A percentile compares a stretch with the other conserved stretches of the same genome.
phyloP scores from a whole-genome alignment of 176 grass and related monocot genomes.

The Olyra latifolia region DNA sequence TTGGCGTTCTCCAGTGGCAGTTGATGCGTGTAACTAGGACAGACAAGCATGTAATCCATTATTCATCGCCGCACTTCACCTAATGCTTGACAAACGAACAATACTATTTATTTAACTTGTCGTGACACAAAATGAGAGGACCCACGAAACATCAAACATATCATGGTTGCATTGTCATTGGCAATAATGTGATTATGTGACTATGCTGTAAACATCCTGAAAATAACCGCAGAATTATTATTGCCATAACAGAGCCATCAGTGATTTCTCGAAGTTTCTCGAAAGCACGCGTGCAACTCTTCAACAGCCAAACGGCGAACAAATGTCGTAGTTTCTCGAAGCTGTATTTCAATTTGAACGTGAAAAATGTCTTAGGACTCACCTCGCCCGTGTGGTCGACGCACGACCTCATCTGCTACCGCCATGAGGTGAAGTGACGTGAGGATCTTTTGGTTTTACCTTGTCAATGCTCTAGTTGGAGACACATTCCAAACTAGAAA shows the following conservation, averaged over 20 bases:
- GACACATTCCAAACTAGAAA: too few species aligned
- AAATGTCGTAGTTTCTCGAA: too few species aligned
- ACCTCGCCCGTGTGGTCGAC: too few species aligned
- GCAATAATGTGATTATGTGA: background rate
- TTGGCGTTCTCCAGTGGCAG: background rate
- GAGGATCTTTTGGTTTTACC: too few species aligned
- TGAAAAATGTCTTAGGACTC: too few species aligned
- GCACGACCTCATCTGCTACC: too few species aligned
- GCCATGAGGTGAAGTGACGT: too few species aligned
- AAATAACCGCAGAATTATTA: too few species aligned
- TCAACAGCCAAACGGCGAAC: background rate
- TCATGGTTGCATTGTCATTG: background rate
- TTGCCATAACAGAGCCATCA: too few species aligned
- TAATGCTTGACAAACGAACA: constrained; percentile 2
- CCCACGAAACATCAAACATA: background rate
- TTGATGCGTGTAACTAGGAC: background rate
- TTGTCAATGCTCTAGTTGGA: too few species aligned
- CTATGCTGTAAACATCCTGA: background rate
- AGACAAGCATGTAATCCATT: background rate
- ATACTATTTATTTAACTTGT: background rate
- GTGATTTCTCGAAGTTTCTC: too few species aligned
- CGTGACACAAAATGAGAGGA: background rate
- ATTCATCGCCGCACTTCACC: background rate
- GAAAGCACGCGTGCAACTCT: background rate
- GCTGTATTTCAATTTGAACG: too few species aligned